Evolutionary conservation across 768 basidiomycete species (phyloP).

Genomic region (Boletus tylopilopsis): DNA sequence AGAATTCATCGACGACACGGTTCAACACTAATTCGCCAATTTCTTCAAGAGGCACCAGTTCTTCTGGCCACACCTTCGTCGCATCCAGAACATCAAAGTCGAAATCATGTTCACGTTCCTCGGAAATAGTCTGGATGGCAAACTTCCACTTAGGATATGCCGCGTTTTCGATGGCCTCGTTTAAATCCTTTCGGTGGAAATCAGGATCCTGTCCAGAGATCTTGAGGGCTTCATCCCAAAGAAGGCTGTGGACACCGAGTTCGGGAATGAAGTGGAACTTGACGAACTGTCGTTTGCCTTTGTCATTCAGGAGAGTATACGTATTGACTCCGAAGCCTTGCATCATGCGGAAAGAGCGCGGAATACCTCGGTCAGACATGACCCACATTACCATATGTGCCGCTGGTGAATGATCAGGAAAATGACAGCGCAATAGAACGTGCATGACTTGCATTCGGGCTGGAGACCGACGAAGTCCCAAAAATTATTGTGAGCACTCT

Average conservation of each 20-base stretch:
- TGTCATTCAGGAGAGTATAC: conserved; percentile 65
- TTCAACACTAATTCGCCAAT: conserved; percentile 75
- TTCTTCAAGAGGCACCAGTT: conserved; percentile 68
- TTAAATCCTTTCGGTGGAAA: conserved; percentile 83
- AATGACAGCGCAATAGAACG: background rate
- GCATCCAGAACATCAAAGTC: conserved; percentile 87
- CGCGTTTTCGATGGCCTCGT: conserved; percentile 75
- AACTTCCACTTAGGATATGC: conserved; percentile 76
- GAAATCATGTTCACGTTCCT: conserved; percentile 73
- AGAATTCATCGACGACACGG: conserved; percentile 68
- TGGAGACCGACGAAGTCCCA: conserved; percentile 81
- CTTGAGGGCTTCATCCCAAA: conserved; percentile 91
- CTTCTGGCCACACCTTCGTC: conserved; percentile 84
- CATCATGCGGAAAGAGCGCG: conserved; percentile 85
- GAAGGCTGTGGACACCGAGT: conserved; percentile 76
- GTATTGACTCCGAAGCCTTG: conserved; percentile 90
- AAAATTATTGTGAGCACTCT: conserved; percentile 77
- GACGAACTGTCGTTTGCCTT: conserved; percentile 73
- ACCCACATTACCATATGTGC: conserved; percentile 81
- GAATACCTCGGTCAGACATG: conserved; percentile 82
- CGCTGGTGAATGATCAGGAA: conserved; percentile 34
- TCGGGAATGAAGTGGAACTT: conserved; percentile 86
- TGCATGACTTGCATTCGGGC: conserved; percentile 47
- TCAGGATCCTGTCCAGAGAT: conserved; percentile 83
- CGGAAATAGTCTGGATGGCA: conserved; percentile 59